A percentile compares a stretch with the other conserved stretches of the same genome.
Conservation (phyloP, 2,329 filamentous ascomycete genomes). For the Pestalotiopsis sp. region DNA sequence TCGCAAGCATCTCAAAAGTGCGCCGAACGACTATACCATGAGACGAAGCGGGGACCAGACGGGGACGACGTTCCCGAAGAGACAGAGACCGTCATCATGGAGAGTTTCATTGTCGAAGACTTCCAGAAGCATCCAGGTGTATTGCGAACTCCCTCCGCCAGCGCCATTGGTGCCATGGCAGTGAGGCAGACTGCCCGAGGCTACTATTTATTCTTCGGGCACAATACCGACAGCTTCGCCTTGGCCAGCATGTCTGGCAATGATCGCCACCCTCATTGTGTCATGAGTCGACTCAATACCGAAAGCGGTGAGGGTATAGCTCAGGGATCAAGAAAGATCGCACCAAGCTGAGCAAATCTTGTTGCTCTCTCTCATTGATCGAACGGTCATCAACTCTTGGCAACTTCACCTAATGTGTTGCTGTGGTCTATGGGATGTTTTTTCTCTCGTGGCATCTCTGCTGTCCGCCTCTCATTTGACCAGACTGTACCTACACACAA, state of each 20-base stretch:
- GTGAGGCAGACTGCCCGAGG: constrained; percentile 82
- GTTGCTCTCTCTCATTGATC: neutral
- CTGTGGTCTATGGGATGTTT: neutral
- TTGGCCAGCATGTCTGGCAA: constrained; percentile 85
- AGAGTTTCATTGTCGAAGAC: constrained; percentile 80
- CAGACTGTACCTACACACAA: too few species aligned
- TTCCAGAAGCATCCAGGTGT: constrained; percentile 94
- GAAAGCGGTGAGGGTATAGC: constrained; percentile 53
- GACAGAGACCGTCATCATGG: constrained; percentile 77
- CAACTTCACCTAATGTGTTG: neutral
- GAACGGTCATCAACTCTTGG: neutral
- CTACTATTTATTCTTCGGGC: constrained; percentile 87
- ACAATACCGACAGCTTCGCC: constrained; percentile 91
- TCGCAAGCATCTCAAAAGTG: constrained; percentile 88
- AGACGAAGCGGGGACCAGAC: constrained; percentile 59
- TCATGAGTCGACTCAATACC: constrained; percentile 77
- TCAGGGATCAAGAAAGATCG: constrained; percentile 56
- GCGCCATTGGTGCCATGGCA: constrained; percentile 86
- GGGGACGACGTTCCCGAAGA: constrained; percentile 68
- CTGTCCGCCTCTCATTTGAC: neutral
- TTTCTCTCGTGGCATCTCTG: neutral
- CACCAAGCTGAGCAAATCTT: constrained; percentile 8
- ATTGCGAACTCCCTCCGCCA: constrained; percentile 74
- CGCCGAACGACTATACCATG: constrained; percentile 81
- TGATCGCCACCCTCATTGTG: constrained; percentile 74